Evolutionary conservation across 345 rosid species (phyloP).

Genomic region (Bruguiera sexangula): DNA sequence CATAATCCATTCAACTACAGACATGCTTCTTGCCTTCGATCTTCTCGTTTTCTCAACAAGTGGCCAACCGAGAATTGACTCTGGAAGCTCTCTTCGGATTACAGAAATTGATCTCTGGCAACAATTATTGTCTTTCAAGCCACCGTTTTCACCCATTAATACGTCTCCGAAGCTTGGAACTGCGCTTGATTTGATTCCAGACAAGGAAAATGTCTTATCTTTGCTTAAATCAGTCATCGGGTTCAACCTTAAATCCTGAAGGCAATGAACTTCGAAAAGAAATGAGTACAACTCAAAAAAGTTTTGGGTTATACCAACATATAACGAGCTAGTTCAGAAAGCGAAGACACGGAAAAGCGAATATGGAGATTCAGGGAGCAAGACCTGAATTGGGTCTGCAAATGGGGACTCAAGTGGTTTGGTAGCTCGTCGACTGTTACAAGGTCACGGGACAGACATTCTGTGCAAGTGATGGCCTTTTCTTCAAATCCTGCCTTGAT

Average conservation of each 20-base stretch:
- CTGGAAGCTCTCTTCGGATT: constrained; percentile 32
- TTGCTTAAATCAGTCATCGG: constrained; percentile 12
- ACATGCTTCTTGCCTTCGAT: constrained; percentile 21
- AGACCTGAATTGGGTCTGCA: too few species aligned
- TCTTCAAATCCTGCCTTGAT: too few species aligned
- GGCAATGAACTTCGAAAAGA: not conserved
- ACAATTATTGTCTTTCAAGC: constrained; percentile 1
- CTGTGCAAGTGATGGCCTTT: too few species aligned
- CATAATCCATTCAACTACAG: constrained; percentile 13
- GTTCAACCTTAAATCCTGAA: constrained; percentile 23
- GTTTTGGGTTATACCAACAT: too few species aligned
- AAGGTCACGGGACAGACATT: too few species aligned
- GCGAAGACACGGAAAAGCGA: too few species aligned
- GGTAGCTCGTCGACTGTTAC: too few species aligned
- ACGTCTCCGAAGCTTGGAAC: constrained; percentile 1
- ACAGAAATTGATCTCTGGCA: constrained; percentile 26
- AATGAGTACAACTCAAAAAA: too few species aligned
- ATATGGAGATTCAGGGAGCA: too few species aligned
- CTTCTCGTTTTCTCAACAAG: constrained; percentile 19
- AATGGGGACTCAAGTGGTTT: too few species aligned
- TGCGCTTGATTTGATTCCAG: constrained; percentile 2
- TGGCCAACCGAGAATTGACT: constrained; percentile 46
- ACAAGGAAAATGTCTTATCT: constrained; percentile 5
- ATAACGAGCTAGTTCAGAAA: too few species aligned
- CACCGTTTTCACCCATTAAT: constrained; percentile 9